Evolutionary conservation across 495 filamentous ascomycete species (phyloP).

Genomic region (Filosporella fistucella): DNA sequence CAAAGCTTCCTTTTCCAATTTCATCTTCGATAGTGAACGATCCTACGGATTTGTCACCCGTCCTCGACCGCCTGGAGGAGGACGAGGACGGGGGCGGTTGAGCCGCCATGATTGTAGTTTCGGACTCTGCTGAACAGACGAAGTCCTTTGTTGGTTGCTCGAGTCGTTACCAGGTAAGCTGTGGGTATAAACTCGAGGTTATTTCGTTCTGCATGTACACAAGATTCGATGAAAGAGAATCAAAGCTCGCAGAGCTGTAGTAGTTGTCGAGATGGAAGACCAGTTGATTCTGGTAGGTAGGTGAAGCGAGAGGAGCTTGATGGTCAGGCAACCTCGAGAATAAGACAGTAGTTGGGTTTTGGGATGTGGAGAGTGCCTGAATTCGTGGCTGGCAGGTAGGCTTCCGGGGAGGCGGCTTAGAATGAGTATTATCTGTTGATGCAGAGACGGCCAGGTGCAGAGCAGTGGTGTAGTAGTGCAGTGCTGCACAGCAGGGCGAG

Average conservation of each 20-base stretch:
- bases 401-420: conserved; percentile 14
- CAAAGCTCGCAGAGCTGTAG: neutral
- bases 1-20: conserved; percentile 95
- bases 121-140: neutral
- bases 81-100: conserved; percentile 31
- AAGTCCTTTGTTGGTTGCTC: conserved; percentile 7
- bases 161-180: conserved; percentile 36
- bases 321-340: conserved; percentile 8
- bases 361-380: conserved; percentile 10
- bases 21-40: conserved; percentile 73
- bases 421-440: neutral
- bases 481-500: conserved; percentile 5
- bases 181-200: conserved; percentile 40
- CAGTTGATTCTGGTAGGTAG: conserved; percentile 5
- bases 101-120: conserved; percentile 32
- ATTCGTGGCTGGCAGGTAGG: conserved; percentile 18
- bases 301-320: conserved; percentile 4
- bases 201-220: conserved; percentile 41
- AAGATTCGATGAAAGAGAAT: conserved; percentile 13
- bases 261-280: neutral
- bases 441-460: no score
- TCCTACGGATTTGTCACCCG: conserved; percentile 64
- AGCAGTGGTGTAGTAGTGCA: neutral
- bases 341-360: neutral
- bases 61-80: conserved; percentile 38